Conservation (phyloP, 1,284 basidiomycete genomes). For the Veloboletus limbatus region DNA sequence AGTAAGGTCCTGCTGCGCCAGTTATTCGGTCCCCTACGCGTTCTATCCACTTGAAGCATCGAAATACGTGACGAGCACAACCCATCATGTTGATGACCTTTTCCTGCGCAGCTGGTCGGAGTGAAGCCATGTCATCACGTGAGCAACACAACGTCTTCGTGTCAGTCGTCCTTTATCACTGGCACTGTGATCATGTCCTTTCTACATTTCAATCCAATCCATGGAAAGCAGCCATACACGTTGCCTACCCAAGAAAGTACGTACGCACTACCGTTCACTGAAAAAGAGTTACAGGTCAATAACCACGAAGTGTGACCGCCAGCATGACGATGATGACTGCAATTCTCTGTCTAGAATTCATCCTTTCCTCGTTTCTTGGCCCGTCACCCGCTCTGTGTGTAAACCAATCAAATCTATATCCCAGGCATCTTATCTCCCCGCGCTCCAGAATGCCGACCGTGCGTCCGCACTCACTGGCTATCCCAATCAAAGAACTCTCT, state of each 20-base stretch:
- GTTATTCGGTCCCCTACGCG: slow-evolving; percentile 76
- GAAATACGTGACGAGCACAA: slow-evolving; percentile 66
- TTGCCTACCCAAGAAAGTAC: too few relatives aligned
- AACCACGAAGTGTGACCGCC: not conserved
- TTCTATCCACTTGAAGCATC: slow-evolving; percentile 84
- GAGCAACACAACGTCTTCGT: too few relatives aligned
- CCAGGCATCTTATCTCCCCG: slow-evolving; percentile 39
- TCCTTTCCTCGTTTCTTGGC: slow-evolving; percentile 43
- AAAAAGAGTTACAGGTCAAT: slow-evolving; percentile 1
- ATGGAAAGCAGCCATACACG: too few relatives aligned
- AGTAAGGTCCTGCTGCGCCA: slow-evolving; percentile 87
- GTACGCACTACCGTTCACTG: too few relatives aligned
- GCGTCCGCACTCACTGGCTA: slow-evolving; percentile 51
- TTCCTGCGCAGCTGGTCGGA: not conserved
- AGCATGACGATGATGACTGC: slow-evolving; percentile 20
- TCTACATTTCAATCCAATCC: too few relatives aligned
- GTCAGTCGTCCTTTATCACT: too few relatives aligned
- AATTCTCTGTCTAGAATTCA: slow-evolving; percentile 36
- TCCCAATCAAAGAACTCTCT: slow-evolving; percentile 50
- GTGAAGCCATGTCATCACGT: slow-evolving; percentile 1
- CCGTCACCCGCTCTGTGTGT: slow-evolving; percentile 40
- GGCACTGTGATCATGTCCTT: too few relatives aligned
- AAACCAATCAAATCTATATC: slow-evolving; percentile 57
- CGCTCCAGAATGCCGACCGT: slow-evolving; percentile 45
- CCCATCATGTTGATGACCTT: slow-evolving; percentile 36